Evolutionary conservation across 2,329 filamentous ascomycete species (phyloP), one percentile per base, ranked within the genome.

Genomic region (Colletotrichum eremochloae): DNA sequence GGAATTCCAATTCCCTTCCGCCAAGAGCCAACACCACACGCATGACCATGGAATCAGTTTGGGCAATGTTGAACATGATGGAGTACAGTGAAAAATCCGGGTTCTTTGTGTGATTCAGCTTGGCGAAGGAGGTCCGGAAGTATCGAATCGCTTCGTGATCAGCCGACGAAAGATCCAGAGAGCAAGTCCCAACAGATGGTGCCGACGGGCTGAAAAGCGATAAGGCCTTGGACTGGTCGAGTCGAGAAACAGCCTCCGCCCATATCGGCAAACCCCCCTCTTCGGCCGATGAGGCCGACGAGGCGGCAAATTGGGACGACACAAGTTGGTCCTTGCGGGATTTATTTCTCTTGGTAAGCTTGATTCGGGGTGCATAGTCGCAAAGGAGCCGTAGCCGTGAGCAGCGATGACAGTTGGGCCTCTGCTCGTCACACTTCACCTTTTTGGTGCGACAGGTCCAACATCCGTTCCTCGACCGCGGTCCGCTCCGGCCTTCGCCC

Each of bases 91-190:
- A 80, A 38, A 77, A 82, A n/a, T 80, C 77, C 0, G 80, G 79
- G 42, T 81, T 81, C 62, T 82, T 82, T 42, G 80, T 82, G 66
- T 82, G 80, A 38, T 82, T 76, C 24, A 77, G 68, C 56, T 76
- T 77, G n/a, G 80, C 79, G 66, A 81, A 81, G 2, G 76, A 78
- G 7, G 80, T 81, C 12, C 81, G 79, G 63, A 81, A 82, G 65
- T 80, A 80, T 18, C 76, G 77, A 15, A 82, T 81, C 2, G 81
- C 79, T 63, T 82, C 80, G 58, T 81, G 79, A 42, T 82, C 81
- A 7, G 76, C 71, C 7, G 75, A 76, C 24, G 74, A 77, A 14
- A 82, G 75, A 20, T 76, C 71, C 14, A 80, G 50, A 15, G 78
- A 76, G 42, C 68, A 77, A 11, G 75, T 75, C 48, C 75, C 75